Conservation (phyloP, 192 early-diverging fungal species). For the Coemansia sp. region DNA sequence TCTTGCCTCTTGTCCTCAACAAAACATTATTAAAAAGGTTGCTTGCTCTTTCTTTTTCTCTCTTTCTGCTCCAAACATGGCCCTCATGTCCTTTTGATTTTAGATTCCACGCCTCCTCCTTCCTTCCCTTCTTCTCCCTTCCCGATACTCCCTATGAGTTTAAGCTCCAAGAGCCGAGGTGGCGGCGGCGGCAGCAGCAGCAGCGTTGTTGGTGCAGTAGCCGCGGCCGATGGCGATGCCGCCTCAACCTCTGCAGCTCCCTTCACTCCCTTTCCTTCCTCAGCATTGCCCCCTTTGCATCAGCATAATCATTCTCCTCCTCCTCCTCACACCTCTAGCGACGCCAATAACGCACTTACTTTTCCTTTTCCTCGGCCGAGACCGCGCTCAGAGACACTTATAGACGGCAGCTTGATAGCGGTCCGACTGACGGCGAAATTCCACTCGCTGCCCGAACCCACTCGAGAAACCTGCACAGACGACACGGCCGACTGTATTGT, state of each 20-base stretch:
- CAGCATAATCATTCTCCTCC: not conserved
- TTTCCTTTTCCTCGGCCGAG: not conserved
- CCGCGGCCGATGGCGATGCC: not conserved
- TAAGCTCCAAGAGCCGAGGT: not conserved
- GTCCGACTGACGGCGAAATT: constrained; percentile 3
- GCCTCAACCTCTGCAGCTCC: too few relatives aligned
- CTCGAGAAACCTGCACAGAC: not conserved
- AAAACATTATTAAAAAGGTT: too few relatives aligned
- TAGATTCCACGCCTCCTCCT: too few relatives aligned
- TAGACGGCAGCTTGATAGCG: not conserved
- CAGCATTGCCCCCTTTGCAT: not conserved
- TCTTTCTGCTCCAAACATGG: too few relatives aligned
- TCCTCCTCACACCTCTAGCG: not conserved
- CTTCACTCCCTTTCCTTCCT: not conserved
- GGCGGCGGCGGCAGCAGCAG: not conserved
- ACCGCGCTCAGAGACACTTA: not conserved
- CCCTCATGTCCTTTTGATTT: too few relatives aligned
- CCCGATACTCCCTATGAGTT: not conserved
- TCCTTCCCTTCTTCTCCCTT: not conserved
- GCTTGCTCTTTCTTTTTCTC: too few relatives aligned
- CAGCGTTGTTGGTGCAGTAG: constrained; percentile 5
- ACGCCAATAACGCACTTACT: too few relatives aligned
- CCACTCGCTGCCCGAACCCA: not conserved
- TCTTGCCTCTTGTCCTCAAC: too few relatives aligned
- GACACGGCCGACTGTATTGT: not conserved